phyloP scores from a whole-genome alignment of 768 basidiomycete species.

The Mycena olivaceomarginata region DNA sequence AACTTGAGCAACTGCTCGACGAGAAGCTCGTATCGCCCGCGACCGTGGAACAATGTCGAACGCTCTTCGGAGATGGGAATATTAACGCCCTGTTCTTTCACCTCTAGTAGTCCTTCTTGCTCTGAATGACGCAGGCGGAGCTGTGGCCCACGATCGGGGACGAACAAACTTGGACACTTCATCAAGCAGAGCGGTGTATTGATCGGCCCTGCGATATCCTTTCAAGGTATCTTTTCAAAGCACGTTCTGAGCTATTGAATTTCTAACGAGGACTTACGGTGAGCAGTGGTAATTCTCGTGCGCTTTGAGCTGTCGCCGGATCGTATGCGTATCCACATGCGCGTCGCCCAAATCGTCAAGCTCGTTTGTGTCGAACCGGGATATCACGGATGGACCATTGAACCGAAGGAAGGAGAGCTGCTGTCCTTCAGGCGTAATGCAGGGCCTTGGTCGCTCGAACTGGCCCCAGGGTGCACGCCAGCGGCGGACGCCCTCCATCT shows the following conservation, averaged over 20 bases:
- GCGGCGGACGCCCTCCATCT: slow-evolving; percentile 9
- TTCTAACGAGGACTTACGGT: not conserved
- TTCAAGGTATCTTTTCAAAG: slow-evolving; percentile 24
- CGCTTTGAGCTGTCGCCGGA: slow-evolving; percentile 30
- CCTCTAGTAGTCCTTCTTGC: slow-evolving; percentile 16
- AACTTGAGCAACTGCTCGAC: too few species aligned
- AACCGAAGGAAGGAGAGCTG: too few species aligned
- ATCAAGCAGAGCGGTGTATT: not conserved
- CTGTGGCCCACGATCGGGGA: slow-evolving; percentile 25
- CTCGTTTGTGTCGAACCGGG: not conserved
- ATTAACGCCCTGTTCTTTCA: slow-evolving; percentile 7
- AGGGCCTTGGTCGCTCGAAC: not conserved
- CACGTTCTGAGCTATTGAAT: not conserved
- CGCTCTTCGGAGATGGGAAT: too few species aligned
- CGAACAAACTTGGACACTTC: not conserved
- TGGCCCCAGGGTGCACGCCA: not conserved
- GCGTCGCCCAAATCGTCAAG: slow-evolving; percentile 17
- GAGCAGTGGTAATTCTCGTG: slow-evolving; percentile 23
- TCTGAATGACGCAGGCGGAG: slow-evolving; percentile 8
- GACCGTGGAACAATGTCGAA: too few species aligned
- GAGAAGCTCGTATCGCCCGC: too few species aligned
- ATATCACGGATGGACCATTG: not conserved
- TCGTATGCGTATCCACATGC: not conserved
- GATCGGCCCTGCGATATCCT: slow-evolving; percentile 11
- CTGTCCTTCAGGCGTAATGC: not conserved